phyloP scores from a whole-genome alignment of 148 eudicot species.

The Silene conica region DNA sequence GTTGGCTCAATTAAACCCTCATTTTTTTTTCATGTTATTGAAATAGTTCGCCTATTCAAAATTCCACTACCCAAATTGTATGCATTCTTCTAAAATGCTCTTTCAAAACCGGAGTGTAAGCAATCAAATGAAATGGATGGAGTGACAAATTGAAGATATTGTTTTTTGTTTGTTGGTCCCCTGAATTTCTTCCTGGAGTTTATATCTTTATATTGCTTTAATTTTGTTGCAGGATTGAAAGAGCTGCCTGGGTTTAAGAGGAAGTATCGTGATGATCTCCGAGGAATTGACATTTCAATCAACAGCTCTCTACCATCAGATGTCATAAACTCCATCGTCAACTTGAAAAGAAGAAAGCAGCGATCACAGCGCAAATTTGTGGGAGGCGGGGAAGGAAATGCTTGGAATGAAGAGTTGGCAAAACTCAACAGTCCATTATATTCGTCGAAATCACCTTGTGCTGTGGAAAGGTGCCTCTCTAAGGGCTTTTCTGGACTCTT shows the following conservation, averaged over 20 bases:
- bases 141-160: neutral
- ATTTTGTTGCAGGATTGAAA: constrained; percentile 50
- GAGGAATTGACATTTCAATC: constrained; percentile 29
- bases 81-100: neutral
- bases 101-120: neutral
- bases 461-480: constrained; percentile 63
- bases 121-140: neutral
- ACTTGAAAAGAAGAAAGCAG: constrained; percentile 48
- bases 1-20: neutral
- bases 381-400: constrained; percentile 17
- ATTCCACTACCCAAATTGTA: neutral
- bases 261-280: constrained; percentile 37
- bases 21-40: neutral
- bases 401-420: constrained; percentile 27
- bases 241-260: constrained; percentile 73
- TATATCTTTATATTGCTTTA: neutral
- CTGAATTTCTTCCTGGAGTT: neutral
- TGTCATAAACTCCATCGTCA: constrained; percentile 10
- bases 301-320: constrained; percentile 21
- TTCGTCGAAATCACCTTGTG: constrained; percentile 43
- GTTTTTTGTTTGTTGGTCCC: neutral
- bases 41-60: neutral
- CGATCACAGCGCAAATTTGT: constrained; percentile 2
- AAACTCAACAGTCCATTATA: constrained; percentile 29
- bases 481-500: constrained; percentile 70